Evolutionary conservation across 2,329 filamentous ascomycete genomes (phyloP), one percentile per base, ranked within the genome.

Genomic region (Diaporthe sp.): DNA sequence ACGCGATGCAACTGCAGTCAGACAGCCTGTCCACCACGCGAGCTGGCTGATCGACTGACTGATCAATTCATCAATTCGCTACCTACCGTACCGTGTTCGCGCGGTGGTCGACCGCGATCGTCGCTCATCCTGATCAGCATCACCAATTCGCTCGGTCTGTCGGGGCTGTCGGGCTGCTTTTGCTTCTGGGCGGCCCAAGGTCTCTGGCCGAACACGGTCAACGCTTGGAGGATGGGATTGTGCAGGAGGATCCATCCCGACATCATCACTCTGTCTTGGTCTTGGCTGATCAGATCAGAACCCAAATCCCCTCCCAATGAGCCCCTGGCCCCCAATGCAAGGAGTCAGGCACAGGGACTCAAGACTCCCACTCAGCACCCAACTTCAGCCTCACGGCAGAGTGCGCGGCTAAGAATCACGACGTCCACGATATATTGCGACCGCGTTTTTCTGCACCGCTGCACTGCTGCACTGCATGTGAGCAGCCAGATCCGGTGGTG

Each of bases 281-380:
- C 63, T 66, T 66, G 63, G 63, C 63, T 25, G 44, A 39, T 66
- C 63, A 25, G 30, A 66, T 68, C 63, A 68, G 63, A 68, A 68
- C 63, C 63, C 63, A 68, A 68, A 68, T 68, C 15, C 17, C 35
- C 9, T 68, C 32, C 32, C n/a, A 39, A 68, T 39, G 30, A 39
- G 63, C 44, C 9, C 44, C 44, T 37, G 44, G 30, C 30, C 47
- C 47, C 61, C 30, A 51, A 51, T 10, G 44, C 44, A 66, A 27
- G 44, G 61, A 51, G 61, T 39, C 44, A 22, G 44, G 44, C 44
- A 22, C 37, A 63, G 22, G 58, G 58, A 44, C 37, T 32, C 47
- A 68, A 68, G 63, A 68, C 44, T 51, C 32, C 25, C 63, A 27
- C 63, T 51, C 63, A 39, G 63, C 63, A 68, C 63, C 63, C 63